Conservation (phyloP, 208 protist genomes). For the Trypanosoma lewisi region DNA sequence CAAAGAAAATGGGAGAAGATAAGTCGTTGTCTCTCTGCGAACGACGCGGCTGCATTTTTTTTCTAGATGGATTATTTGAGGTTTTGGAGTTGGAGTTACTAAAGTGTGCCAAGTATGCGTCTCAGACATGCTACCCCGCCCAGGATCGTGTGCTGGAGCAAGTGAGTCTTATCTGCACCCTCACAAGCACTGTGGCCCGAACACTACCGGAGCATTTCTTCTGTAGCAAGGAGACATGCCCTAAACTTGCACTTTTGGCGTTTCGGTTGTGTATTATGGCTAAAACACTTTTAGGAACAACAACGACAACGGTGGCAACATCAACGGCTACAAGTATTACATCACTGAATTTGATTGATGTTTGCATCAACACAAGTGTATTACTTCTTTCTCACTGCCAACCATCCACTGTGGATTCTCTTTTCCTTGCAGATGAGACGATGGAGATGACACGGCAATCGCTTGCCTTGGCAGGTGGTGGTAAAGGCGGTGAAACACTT, state of each 20-base stretch:
- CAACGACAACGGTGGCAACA: not conserved
- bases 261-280: slow-evolving; percentile 24
- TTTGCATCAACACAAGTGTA: slow-evolving; percentile 25
- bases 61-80: slow-evolving; percentile 28
- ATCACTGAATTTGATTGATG: slow-evolving; percentile 9
- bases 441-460: slow-evolving; percentile 7
- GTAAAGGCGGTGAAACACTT: slow-evolving; percentile 33
- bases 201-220: slow-evolving; percentile 31
- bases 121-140: not conserved
- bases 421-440: slow-evolving; percentile 20
- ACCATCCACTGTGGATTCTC: slow-evolving; percentile 15
- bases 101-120: slow-evolving; percentile 18
- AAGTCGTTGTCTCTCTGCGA: slow-evolving; percentile 15
- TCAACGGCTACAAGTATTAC: not conserved
- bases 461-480: not conserved
- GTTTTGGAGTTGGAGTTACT: slow-evolving; percentile 26
- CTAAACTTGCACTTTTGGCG: slow-evolving; percentile 16
- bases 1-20: slow-evolving; percentile 23
- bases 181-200: slow-evolving; percentile 33
- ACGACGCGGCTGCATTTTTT: slow-evolving; percentile 29
- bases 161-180: slow-evolving; percentile 34
- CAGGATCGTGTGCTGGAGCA: slow-evolving; percentile 38
- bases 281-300: slow-evolving; percentile 13
- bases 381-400: slow-evolving; percentile 27
- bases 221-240: slow-evolving; percentile 5